A percentile compares a stretch with the other conserved stretches of the same genome.
Evolutionary conservation across 805 yeast species (phyloP).

Genomic region (Lipomyces sp.): DNA sequence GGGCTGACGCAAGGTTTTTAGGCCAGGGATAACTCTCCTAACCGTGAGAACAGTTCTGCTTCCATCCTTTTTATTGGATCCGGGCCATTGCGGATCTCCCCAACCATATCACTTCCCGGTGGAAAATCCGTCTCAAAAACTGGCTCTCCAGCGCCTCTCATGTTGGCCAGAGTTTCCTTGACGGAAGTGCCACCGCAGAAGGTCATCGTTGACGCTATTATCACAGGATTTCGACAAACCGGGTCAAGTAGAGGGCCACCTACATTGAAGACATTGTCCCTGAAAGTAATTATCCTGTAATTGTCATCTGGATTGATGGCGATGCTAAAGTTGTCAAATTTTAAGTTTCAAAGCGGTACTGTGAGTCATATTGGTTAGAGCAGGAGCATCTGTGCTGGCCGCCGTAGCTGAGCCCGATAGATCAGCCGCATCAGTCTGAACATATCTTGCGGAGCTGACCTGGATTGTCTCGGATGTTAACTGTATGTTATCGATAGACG

Average conservation of each 20-base stretch:
- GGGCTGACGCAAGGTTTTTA: too few species aligned
- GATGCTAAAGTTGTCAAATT: neutral
- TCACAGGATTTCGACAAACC: constrained; percentile 26
- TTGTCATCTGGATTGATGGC: constrained; percentile 42
- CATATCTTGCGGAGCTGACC: too few species aligned
- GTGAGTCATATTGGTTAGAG: too few species aligned
- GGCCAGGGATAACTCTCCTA: too few species aligned
- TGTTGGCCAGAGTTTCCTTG: neutral
- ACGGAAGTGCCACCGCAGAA: constrained; percentile 5
- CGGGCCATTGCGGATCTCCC: constrained; percentile 42
- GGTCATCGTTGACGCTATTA: constrained; percentile 9
- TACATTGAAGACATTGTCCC: constrained; percentile 44
- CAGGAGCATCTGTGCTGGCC: too few species aligned
- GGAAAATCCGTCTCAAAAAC: neutral
- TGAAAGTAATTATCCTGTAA: constrained; percentile 1
- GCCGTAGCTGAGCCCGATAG: too few species aligned
- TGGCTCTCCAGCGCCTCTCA: neutral
- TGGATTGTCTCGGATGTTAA: too few species aligned
- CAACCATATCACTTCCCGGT: constrained; percentile 7
- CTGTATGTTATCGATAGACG: too few species aligned
- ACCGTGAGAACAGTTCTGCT: too few species aligned
- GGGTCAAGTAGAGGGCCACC: constrained; percentile 38
- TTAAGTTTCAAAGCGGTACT: too few species aligned
- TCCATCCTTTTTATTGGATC: too few species aligned
- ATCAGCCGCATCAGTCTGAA: too few species aligned